Percentiles rank a stretch among this genome's conserved stretches.
Conservation (phyloP, 371 early-diverging fungal genomes). For the Apophysomyces trapeziformis region DNA sequence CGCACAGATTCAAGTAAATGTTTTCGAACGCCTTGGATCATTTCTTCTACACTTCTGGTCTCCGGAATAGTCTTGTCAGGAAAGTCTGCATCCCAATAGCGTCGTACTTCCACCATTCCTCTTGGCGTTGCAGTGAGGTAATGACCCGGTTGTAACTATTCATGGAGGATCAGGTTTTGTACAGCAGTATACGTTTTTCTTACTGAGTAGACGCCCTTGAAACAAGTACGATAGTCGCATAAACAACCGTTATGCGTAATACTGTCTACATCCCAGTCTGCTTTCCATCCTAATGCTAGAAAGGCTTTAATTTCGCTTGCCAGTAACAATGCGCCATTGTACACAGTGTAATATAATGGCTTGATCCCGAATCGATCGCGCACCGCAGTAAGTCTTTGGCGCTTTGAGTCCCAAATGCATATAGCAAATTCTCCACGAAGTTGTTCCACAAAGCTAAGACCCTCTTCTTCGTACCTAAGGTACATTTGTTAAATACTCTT, state of each 20-base stretch:
- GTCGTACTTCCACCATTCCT: slow-evolving; percentile 18
- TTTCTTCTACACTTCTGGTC: slow-evolving; percentile 26
- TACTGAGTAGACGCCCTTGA: slow-evolving; percentile 30
- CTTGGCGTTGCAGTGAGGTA: slow-evolving; percentile 15
- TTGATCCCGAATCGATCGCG: slow-evolving; percentile 33
- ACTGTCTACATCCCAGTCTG: slow-evolving; percentile 29
- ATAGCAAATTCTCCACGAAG: too few relatives aligned
- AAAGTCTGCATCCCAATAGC: slow-evolving; percentile 34
- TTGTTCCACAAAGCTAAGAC: too few relatives aligned
- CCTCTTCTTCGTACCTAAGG: too few relatives aligned
- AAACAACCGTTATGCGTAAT: slow-evolving; percentile 21
- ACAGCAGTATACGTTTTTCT: neutral
- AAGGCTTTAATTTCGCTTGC: slow-evolving; percentile 35
- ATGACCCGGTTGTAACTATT: slow-evolving; percentile 27
- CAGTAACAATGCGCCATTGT: slow-evolving; percentile 23
- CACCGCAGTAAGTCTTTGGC: too few relatives aligned
- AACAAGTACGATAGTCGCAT: slow-evolving; percentile 21
- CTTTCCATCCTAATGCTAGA: slow-evolving; percentile 24
- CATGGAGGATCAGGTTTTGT: too few relatives aligned
- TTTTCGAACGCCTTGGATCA: slow-evolving; percentile 30
- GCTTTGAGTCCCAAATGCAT: too few relatives aligned
- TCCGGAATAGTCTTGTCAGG: slow-evolving; percentile 26
- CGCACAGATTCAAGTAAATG: slow-evolving; percentile 25
- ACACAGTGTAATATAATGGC: slow-evolving; percentile 28
- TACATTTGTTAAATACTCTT: too few relatives aligned